Conservation (phyloP, 768 basidiomycete genomes). For the Trametes villosa region DNA sequence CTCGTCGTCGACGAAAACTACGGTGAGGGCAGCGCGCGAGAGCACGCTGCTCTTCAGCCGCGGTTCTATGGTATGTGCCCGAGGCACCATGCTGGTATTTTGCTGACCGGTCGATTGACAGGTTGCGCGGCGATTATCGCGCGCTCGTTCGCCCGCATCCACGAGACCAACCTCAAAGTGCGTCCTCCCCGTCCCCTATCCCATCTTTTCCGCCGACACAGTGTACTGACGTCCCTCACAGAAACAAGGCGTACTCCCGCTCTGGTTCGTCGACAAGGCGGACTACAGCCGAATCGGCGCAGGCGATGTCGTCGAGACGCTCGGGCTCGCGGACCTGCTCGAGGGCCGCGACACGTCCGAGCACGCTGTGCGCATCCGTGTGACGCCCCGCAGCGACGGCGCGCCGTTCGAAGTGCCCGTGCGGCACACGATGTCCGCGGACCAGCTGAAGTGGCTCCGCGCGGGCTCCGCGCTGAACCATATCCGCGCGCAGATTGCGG, state of each 20-base stretch:
- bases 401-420: constrained; percentile 69
- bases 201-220: constrained; percentile 1
- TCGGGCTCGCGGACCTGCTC: constrained; percentile 76
- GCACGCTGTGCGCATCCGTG: constrained; percentile 53
- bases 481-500: constrained; percentile 65
- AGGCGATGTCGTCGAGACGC: constrained; percentile 82
- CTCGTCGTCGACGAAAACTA: constrained; percentile 96
- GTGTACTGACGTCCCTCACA: constrained; percentile 34
- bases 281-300: constrained; percentile 86
- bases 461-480: constrained; percentile 90
- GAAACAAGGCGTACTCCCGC: constrained; percentile 97
- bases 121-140: constrained; percentile 89
- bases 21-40: constrained; percentile 96
- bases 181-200: constrained; percentile 18
- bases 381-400: constrained; percentile 72
- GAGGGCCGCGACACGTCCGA: constrained; percentile 41
- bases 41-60: constrained; percentile 97
- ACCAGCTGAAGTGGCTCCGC: constrained; percentile 89
- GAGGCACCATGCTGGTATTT: not conserved
- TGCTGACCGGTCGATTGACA: constrained; percentile 29
- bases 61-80: constrained; percentile 76
- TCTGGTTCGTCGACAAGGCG: constrained; percentile 88
- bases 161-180: constrained; percentile 96
- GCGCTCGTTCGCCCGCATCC: constrained; percentile 95
- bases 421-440: constrained; percentile 87